phyloP scores from a whole-genome alignment of 257 asterid species.

The Solanum etuberosum region DNA sequence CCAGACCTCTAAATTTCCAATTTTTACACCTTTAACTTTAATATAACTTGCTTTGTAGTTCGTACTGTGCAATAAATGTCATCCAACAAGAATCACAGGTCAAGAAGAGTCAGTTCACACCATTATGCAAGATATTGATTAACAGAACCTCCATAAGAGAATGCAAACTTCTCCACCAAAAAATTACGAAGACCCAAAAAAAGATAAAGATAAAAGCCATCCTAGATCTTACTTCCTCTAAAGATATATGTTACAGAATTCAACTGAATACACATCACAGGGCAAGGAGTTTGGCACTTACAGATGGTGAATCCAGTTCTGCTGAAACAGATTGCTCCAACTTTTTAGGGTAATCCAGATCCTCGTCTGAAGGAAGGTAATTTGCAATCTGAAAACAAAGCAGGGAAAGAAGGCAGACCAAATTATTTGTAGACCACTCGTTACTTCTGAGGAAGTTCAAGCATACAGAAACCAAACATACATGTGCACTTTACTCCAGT shows the following conservation, averaged over 20 bases:
- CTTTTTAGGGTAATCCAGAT: constrained; percentile 80
- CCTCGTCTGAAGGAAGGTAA: constrained; percentile 79
- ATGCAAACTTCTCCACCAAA: background rate
- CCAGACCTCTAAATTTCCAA: background rate
- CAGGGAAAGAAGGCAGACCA: background rate
- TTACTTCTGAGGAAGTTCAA: background rate
- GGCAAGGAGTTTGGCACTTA: constrained; percentile 25
- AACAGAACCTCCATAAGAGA: background rate
- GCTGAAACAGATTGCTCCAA: constrained; percentile 52
- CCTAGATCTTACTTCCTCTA: background rate
- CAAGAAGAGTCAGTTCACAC: background rate
- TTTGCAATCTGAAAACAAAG: constrained; percentile 66
- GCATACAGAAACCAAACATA: background rate
- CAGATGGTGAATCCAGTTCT: constrained; percentile 52
- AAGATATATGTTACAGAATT: background rate
- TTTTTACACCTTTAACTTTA: background rate
- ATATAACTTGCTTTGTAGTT: background rate
- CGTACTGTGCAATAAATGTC: background rate
- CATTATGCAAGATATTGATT: background rate
- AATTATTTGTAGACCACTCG: background rate
- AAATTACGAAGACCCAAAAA: background rate
- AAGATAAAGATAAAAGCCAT: background rate
- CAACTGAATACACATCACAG: background rate
- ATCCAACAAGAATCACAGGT: background rate
- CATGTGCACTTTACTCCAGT: background rate